Evolutionary conservation across 352 stramenopile genomes (phyloP).

Genomic region (Globisporangium parvum): DNA sequence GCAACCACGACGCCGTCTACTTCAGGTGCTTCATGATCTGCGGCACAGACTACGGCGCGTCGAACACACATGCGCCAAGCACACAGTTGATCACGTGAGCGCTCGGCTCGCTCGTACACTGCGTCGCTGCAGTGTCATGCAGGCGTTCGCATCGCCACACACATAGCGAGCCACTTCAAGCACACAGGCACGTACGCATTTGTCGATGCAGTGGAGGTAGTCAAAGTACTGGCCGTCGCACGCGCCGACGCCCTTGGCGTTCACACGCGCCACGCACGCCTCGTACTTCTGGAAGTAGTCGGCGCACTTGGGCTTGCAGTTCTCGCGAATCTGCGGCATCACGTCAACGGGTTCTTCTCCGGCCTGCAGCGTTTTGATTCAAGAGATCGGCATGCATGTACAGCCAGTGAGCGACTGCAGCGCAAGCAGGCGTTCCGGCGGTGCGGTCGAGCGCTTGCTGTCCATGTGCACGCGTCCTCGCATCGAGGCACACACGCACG

Average conservation of each 20-base stretch:
- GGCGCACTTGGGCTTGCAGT: slow-evolving; percentile 89
- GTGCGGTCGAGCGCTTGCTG: neutral
- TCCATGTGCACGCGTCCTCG: no score
- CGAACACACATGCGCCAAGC: slow-evolving; percentile 7
- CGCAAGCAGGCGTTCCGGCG: slow-evolving; percentile 6
- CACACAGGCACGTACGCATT: slow-evolving; percentile 75
- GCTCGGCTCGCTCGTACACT: neutral
- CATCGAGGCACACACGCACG: neutral
- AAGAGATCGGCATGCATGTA: neutral
- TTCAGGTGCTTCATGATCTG: slow-evolving; percentile 95
- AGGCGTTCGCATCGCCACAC: neutral
- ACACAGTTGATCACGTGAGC: slow-evolving; percentile 5
- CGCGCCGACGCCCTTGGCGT: slow-evolving; percentile 86
- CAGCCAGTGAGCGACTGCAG: neutral
- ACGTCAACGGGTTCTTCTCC: slow-evolving; percentile 91
- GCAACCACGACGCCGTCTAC: slow-evolving; percentile 32
- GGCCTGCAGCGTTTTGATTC: slow-evolving; percentile 4
- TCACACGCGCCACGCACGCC: slow-evolving; percentile 89
- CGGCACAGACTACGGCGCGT: slow-evolving; percentile 66
- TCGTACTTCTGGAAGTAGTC: slow-evolving; percentile 87
- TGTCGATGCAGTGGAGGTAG: slow-evolving; percentile 93
- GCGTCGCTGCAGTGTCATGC: neutral
- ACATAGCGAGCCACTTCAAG: neutral
- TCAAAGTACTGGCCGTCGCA: slow-evolving; percentile 96
- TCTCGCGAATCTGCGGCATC: slow-evolving; percentile 90